These are phyloP conservation scores for Neoscytalidium dimidiatum DNA, from an alignment of 2,329 filamentous ascomycete genomes.

Conservation along the genomic window DNA sequence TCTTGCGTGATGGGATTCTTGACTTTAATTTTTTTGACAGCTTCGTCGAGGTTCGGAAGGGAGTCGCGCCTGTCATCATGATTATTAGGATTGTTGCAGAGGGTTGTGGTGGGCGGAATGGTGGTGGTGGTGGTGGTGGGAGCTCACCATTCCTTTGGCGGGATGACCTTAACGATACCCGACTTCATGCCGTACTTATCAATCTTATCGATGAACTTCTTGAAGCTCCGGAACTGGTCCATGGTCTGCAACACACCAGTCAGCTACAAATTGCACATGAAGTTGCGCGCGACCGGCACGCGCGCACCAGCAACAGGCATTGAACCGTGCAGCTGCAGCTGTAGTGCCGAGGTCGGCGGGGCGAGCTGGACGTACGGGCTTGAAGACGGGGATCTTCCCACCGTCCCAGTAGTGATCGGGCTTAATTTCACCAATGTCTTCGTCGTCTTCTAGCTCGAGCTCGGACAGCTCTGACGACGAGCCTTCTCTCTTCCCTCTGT, in stretches of 20 bases:
- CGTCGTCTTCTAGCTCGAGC: conserved; percentile 45
- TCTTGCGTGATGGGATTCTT: conserved; percentile 98
- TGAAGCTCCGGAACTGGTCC: conserved; percentile 92
- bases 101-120: conserved; percentile 7
- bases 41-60: conserved; percentile 76
- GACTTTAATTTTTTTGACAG: conserved; percentile 88
- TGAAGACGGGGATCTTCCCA: conserved; percentile 88
- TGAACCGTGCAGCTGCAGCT: conserved; percentile 6
- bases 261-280: neutral
- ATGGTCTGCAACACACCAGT: conserved; percentile 60
- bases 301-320: neutral
- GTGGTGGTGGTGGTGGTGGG: conserved; percentile 7
- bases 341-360: conserved; percentile 17
- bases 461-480: conserved; percentile 52
- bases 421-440: conserved; percentile 69
- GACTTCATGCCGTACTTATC: conserved; percentile 97
- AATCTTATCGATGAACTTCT: conserved; percentile 85
- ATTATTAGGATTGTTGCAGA: conserved; percentile 18
- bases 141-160: conserved; percentile 86
- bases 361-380: conserved; percentile 61
- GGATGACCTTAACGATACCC: conserved; percentile 94
- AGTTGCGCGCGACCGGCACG: neutral
- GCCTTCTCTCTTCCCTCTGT: conserved; percentile 47
- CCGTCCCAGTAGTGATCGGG: conserved; percentile 86
- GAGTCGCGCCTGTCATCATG: conserved; percentile 59